Conservation (phyloP, 257 asterid species). For the Primulina tabacum region DNA sequence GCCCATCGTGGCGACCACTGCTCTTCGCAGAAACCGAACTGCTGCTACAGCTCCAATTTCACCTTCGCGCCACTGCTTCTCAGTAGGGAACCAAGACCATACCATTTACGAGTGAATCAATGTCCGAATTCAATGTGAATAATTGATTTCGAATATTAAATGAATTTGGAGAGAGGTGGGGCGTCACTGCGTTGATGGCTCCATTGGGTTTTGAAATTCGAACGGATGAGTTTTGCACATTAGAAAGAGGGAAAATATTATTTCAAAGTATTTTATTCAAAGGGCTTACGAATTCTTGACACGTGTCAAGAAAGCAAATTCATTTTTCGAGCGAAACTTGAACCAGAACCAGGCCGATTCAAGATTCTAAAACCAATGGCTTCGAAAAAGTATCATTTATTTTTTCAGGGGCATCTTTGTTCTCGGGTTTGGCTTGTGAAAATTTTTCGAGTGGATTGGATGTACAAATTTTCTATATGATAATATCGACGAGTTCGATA, state of each 20-base stretch:
- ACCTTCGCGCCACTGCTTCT: conserved; percentile 28
- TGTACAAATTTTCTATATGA: too few relatives aligned
- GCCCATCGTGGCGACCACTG: conserved; percentile 48
- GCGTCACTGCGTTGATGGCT: conserved; percentile 25
- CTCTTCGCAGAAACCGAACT: conserved; percentile 30
- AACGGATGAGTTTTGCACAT: conserved; percentile 12
- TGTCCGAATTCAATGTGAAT: conserved; percentile 13
- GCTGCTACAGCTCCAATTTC: conserved; percentile 15
- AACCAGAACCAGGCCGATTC: too few relatives aligned
- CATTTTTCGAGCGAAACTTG: too few relatives aligned
- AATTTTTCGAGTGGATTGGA: too few relatives aligned
- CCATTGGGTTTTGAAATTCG: conserved; percentile 40
- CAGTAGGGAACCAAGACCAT: conserved; percentile 32
- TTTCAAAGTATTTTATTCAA: background rate
- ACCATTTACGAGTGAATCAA: conserved; percentile 20
- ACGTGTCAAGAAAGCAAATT: too few relatives aligned
- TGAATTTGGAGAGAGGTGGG: conserved; percentile 13
- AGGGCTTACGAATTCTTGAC: too few relatives aligned
- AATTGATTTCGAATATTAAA: conserved; percentile 12
- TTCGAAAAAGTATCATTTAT: too few relatives aligned
- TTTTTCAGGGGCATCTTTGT: too few relatives aligned
- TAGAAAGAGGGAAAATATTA: background rate
- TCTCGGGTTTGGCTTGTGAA: too few relatives aligned
- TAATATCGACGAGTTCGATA: too few relatives aligned
- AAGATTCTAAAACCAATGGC: too few relatives aligned